A percentile compares a stretch with the other conserved stretches of the same genome.
These are phyloP conservation scores for Sporothrix brunneoviolacea DNA, from an alignment of 2,329 filamentous ascomycete species.

Conservation along the genomic window DNA sequence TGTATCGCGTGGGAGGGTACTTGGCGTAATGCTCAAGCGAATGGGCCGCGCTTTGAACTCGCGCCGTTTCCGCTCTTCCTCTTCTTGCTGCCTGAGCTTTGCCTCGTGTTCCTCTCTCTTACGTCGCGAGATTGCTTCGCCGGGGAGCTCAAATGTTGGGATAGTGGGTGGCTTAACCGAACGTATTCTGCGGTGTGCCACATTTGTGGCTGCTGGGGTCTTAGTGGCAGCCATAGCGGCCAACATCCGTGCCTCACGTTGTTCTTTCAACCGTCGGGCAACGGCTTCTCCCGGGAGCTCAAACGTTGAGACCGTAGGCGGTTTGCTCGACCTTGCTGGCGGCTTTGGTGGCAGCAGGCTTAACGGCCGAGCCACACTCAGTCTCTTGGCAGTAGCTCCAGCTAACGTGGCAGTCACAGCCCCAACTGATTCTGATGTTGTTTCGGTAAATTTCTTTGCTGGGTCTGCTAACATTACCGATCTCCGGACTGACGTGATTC, in stretches of 20 bases:
- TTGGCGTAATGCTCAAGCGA: conserved; percentile 36
- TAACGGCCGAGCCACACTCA: conserved; percentile 28
- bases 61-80: conserved; percentile 52
- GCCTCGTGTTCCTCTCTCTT: conserved; percentile 52
- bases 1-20: conserved; percentile 47
- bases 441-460: conserved; percentile 23
- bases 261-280: conserved; percentile 50
- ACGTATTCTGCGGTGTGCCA: conserved; percentile 35
- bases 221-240: conserved; percentile 13
- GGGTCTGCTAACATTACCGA: conserved; percentile 34
- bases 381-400: conserved; percentile 22
- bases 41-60: conserved; percentile 59
- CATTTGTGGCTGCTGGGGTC: conserved; percentile 12
- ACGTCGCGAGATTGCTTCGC: conserved; percentile 51
- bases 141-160: conserved; percentile 56
- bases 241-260: conserved; percentile 49
- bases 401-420: conserved; percentile 16
- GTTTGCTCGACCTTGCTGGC: conserved; percentile 46
- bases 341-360: conserved; percentile 41
- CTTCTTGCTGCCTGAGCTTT: conserved; percentile 49
- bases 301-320: conserved; percentile 48
- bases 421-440: neutral
- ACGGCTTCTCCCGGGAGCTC: conserved; percentile 58
- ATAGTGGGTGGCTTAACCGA: conserved; percentile 46
- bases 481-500: conserved; percentile 33